phyloP scores from a whole-genome alignment of 1,284 basidiomycete species.

The Malassezia yamatoensis region DNA sequence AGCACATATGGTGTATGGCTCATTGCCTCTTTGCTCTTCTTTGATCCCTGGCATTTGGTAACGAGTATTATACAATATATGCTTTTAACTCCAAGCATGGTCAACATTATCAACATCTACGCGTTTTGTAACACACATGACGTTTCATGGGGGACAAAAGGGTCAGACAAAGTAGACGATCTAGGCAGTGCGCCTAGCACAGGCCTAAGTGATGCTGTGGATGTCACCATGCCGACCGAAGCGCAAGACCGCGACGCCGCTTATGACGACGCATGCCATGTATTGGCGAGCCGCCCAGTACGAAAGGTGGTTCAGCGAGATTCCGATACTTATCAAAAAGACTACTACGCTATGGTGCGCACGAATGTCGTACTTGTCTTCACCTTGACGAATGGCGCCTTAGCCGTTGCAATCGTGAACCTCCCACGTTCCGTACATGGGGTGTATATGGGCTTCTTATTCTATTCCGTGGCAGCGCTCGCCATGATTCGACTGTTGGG shows the following conservation, averaged over 20 bases:
- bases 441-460: constrained; percentile 41
- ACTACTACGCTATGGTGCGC: constrained; percentile 58
- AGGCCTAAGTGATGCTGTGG: constrained; percentile 26
- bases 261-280: constrained; percentile 45
- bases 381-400: constrained; percentile 50
- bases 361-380: constrained; percentile 81
- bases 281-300: constrained; percentile 31
- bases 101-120: constrained; percentile 46
- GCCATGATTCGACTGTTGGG: constrained; percentile 34
- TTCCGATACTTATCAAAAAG: constrained; percentile 34
- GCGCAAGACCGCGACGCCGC: constrained; percentile 39
- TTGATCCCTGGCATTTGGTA: constrained; percentile 45
- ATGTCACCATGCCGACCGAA: constrained; percentile 41
- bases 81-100: constrained; percentile 40
- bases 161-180: constrained; percentile 36
- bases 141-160: constrained; percentile 45
- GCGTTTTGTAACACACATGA: constrained; percentile 46
- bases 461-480: constrained; percentile 37
- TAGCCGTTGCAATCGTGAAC: constrained; percentile 38
- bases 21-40: constrained; percentile 38
- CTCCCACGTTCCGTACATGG: constrained; percentile 18
- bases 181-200: constrained; percentile 29
- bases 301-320: constrained; percentile 21
- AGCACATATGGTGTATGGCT: constrained; percentile 44
- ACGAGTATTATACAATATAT: constrained; percentile 44